Evolutionary conservation across 169 alveolate species (phyloP), one percentile per base, ranked within the genome.

Genomic region (Fabrea salina): DNA sequence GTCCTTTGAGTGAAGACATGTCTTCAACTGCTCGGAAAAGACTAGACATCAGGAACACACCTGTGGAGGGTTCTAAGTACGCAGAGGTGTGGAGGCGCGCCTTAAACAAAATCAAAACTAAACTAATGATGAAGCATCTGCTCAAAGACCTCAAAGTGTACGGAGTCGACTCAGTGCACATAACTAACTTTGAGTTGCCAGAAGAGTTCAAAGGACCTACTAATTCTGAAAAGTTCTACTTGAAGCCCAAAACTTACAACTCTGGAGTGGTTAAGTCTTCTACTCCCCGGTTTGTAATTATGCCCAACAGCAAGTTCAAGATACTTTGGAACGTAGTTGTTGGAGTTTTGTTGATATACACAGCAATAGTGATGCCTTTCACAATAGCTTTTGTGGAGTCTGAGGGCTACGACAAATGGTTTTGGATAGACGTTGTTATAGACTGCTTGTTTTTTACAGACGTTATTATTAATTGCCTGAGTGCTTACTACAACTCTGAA

Each of bases 281-380:
- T n/a, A n/a, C n/a, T 37, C 75, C 75, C 13, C 30, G 32, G 35
- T 80, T 5, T 56, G 41, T 82, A 3, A 16, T 82, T 27, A 39
- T 49, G 19, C 88, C 88, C 6, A 85, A 76, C 64, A 67, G 66
- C n/a, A 33, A 41, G 32, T 67, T 47, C 37, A 79, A 67, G 53
- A 16, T 58, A 6, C 70, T 30, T 40, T 83, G 86, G 83, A 68
- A 67, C 47, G 16, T 83, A 3, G 32, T 71, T 6, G 71, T 79
- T n/a, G 22, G 59, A 1, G 35, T 53, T 19, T 47, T 54, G 11
- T 43, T 79, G 2, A 19, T 84, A 6, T 84, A 84, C 37, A 75
- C 86, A 7, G 80, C 84, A 0, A 11, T 78, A 5, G 66, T 41
- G 22, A 68, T 70, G 4, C 89, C 89, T n/a, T 84, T 16, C 66